Base-by-base conservation (phyloP, 2,329 filamentous ascomycete species). In the Diplodia scrobiculata region DNA sequence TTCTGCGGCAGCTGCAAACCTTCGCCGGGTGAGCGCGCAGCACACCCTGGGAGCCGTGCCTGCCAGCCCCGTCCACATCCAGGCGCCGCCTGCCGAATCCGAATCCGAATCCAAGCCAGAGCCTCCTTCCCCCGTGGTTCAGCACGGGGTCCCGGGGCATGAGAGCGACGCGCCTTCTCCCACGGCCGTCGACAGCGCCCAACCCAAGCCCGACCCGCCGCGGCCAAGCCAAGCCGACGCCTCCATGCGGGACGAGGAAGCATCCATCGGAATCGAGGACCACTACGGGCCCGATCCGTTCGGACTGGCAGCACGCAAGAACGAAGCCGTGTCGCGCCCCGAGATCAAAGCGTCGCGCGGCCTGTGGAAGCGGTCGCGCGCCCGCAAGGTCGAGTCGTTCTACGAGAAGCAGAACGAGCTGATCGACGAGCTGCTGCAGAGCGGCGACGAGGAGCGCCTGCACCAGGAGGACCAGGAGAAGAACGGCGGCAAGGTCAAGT, bases 361-460 rank as follows among this genome's bases (percentile, higher is more conserved):
- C 1, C 58, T 50, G n/a, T 50, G 41, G 58, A 29, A 45, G 9
- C 45, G 58, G 11, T 32, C 72, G 32, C 76, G 77, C 67, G 72
- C 73, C 34, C 72, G 70, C 54, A 76, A 73, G 68, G 74, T 79
- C 72, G 77, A 77, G 72, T 79, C 78, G 69, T 80, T 78, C 70
- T 79, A 79, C 70, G 78, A 72, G 5, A 72, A 75, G 25, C 77
- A 79, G 66, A 79, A 79, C 66, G 72, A 75, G 27, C 69, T 79
- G 50, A 79, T 79, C 54, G 77, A 79, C 63, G 76, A 78, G 65
- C 86, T 86, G 68, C 80, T 87, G 7, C 81, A 83, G 36, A 84
- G 83, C 67, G 80, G 80, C 27, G 83, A 86, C 68, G 84, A 86
- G 71, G 84, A 86, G 74, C 79, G 79, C 2, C 75, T 82, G 45